Base-by-base conservation (phyloP, 192 early-diverging fungal species). In the Haplosporangium gracile region DNA sequence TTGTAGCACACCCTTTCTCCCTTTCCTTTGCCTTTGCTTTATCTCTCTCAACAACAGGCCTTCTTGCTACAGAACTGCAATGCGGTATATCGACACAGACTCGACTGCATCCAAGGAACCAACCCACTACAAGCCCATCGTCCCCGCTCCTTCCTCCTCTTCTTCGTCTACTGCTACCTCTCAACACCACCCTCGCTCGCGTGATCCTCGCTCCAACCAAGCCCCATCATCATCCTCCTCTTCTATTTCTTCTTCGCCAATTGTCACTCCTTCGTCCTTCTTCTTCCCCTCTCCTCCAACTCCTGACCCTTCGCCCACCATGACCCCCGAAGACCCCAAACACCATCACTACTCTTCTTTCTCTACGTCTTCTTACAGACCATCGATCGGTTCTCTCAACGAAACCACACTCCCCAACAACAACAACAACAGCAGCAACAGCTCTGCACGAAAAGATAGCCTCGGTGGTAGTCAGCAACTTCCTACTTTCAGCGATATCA, bases 271-370 rank as follows among this genome's bases (percentile, higher is more conserved):
- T 40, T 68, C 9, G 55, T 68, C 55, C 47, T 68, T 71, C 20
- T 45, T 68, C n/a, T 49, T 68, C n/a, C 40, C 73, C 9, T 72
- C 40, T 4, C 74, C 83, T 22, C 36, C 39, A 8, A 63, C 71
- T 39, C 79, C 79, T 29, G 75, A 77, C 47, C 76, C 79, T 45
- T 81, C 84, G 32, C 79, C 79, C 32, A 81, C 75, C 43, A 86
- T 86, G 84, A 78, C 32, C 76, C 79, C 84, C 32, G 79, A 86
- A 45, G 76, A 80, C 65, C 84, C 84, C 71, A 80, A 76, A 39
- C 45, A 51, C 65, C 82, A 79, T 26, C 51, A 72, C 26, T 32
- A 65, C 51, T 74, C 82, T 65, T 71, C 57, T 24, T 76, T 75
- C 4, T 26, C 60, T 32, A 15, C 60, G 13, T 32, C 60, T 65